Evolutionary conservation across 306 rosid genomes (phyloP), one percentile per base, ranked within the genome.

Genomic region (Inga leiocalycina): DNA sequence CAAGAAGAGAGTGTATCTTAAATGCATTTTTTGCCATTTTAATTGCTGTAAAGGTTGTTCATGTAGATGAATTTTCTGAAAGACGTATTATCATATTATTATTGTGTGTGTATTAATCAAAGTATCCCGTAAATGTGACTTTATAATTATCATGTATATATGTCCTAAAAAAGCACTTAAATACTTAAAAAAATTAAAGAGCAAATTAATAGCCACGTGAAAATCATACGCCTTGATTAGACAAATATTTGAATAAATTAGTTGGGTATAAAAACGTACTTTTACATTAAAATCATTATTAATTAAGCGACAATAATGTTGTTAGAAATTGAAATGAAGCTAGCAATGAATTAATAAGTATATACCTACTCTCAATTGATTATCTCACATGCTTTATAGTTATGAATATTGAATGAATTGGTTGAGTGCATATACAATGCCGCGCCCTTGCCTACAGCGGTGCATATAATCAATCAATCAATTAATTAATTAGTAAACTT

Each of bases 131-230:
- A 30, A 39, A 34, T 39, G 20, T 54, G 62, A 54, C 62, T 20
- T 54, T 30, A 8, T 70, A 3, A 8, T 65, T 65, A 65, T 56
- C 71, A 15, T 15, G 17, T 61, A 64, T 45, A 17, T 52, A 52
- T 52, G 59, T 16, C 22, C 24, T 16, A 2, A 5, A 10, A 24
- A 43, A 14, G 27, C 0, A 35, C 14, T 22, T 20, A n/a, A 57
- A 57, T n/a, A 19, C 5, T 8, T 3, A 1, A 22, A 5, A n/a
- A 2, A 5, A 46, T 12, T 7, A 0, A 13, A 4, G 17, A n/a
- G 19, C 3, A 30, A 65, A 65, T 14, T 65, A 64, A 57, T 74
- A 12, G 75, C 15, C 84, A 74, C 75, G 68, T 49, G 68, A 48
- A 32, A 74, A 7, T 15, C 39, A 34, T 48, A 15, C 16, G 4